phyloP scores from a whole-genome alignment of 176 grass and related monocot genomes.

The Typha latifolia region DNA sequence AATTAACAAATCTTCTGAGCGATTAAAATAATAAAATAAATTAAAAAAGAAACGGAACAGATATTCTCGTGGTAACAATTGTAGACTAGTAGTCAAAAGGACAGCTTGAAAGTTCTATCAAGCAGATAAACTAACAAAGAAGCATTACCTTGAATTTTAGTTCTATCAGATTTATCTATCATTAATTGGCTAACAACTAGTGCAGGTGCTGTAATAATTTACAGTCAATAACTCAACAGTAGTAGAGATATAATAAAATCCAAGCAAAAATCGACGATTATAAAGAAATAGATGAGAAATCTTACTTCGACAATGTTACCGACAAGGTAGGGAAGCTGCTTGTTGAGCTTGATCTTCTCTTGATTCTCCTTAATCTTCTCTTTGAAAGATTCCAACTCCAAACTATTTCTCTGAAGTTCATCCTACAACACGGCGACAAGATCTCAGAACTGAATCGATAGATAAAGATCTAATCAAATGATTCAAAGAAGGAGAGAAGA shows the following conservation, averaged over 20 bases:
- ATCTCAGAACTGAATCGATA: neutral
- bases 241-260: neutral
- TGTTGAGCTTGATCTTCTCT: conserved; percentile 86
- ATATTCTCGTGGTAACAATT: no score
- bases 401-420: conserved; percentile 63
- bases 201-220: no score
- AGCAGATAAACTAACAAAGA: no score
- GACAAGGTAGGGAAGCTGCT: conserved; percentile 75
- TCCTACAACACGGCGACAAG: conserved; percentile 14
- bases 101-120: no score
- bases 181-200: no score
- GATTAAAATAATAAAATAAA: no score
- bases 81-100: no score
- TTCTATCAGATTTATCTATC: no score
- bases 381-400: conserved; percentile 64
- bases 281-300: neutral
- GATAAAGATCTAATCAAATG: neutral
- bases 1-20: no score
- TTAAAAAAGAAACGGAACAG: no score
- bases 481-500: neutral
- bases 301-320: conserved; percentile 77
- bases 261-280: neutral
- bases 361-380: conserved; percentile 85
- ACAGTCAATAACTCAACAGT: no score
- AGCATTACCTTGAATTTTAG: no score